A percentile compares a stretch with the other conserved stretches of the same genome.
Conservation (phyloP, 768 basidiomycete genomes). For the Boletales sp. region DNA sequence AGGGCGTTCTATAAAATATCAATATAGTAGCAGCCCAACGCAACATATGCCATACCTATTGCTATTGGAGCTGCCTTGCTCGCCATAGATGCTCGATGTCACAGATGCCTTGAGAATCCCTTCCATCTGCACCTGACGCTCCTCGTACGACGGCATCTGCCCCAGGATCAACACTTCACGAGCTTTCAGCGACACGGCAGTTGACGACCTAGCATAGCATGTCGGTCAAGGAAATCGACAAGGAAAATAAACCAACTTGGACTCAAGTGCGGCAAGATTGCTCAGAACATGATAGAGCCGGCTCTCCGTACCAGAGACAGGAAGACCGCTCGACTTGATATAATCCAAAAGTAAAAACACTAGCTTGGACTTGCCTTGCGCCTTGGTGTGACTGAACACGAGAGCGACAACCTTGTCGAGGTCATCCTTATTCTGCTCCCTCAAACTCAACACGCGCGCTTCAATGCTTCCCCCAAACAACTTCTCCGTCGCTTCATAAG, state of each 20-base stretch:
- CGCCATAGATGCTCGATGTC: constrained; percentile 85
- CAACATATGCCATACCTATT: constrained; percentile 45
- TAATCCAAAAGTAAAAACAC: constrained; percentile 84
- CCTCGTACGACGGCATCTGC: constrained; percentile 96
- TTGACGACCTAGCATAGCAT: constrained; percentile 66
- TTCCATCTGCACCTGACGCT: constrained; percentile 93
- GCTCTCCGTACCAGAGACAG: constrained; percentile 72
- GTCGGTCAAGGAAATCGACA: constrained; percentile 1
- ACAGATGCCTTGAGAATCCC: constrained; percentile 86
- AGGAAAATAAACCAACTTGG: constrained; percentile 54
- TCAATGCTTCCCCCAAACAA: constrained; percentile 94
- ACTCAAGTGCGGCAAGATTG: constrained; percentile 82
- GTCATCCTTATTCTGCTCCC: constrained; percentile 90
- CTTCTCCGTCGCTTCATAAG: constrained; percentile 85
- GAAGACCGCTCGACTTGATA: constrained; percentile 76
- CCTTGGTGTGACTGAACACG: constrained; percentile 95
- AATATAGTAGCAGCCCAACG: not conserved
- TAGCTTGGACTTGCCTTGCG: constrained; percentile 87
- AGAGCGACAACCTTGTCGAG: constrained; percentile 83
- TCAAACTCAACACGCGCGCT: constrained; percentile 81
- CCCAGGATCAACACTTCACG: constrained; percentile 95
- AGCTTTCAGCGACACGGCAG: constrained; percentile 87
- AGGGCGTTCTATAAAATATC: constrained; percentile 58
- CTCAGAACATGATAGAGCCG: constrained; percentile 73
- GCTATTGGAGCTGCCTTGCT: constrained; percentile 48